Evolutionary conservation across 371 early-diverging fungal genomes (phyloP).

Genomic region (Haplosporangium sp.): DNA sequence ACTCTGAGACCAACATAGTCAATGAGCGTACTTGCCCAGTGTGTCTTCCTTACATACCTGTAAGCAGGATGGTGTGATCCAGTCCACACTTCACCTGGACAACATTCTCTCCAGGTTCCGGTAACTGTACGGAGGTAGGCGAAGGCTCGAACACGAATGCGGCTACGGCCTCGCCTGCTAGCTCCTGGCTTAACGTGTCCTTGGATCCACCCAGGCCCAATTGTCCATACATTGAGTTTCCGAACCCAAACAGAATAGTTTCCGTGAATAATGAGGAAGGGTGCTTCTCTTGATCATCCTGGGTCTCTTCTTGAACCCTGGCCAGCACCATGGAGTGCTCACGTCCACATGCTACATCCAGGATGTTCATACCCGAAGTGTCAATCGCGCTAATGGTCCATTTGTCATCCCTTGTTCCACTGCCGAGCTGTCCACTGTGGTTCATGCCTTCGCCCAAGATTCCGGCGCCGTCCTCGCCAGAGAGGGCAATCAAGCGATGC

Average conservation of each 20-base stretch:
- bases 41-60: slow-evolving; percentile 48
- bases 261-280: not conserved
- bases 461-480: slow-evolving; percentile 31
- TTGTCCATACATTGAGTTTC: slow-evolving; percentile 58
- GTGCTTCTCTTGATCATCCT: not conserved
- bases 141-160: slow-evolving; percentile 45
- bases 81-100: slow-evolving; percentile 75
- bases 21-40: not conserved
- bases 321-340: slow-evolving; percentile 68
- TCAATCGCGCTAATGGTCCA: slow-evolving; percentile 30
- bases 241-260: slow-evolving; percentile 52
- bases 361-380: slow-evolving; percentile 32
- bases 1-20: not conserved
- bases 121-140: slow-evolving; percentile 27
- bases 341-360: slow-evolving; percentile 63
- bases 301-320: slow-evolving; percentile 8
- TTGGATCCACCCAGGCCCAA: slow-evolving; percentile 53
- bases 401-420: slow-evolving; percentile 16
- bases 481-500: slow-evolving; percentile 38
- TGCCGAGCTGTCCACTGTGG: slow-evolving; percentile 50
- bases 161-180: slow-evolving; percentile 14
- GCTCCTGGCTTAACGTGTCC: slow-evolving; percentile 30
- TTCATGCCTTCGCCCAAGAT: slow-evolving; percentile 50
- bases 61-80: slow-evolving; percentile 76
- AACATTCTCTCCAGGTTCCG: slow-evolving; percentile 55